Conservation (phyloP, 2,329 filamentous ascomycete species). For the Aspergillus unguis region DNA sequence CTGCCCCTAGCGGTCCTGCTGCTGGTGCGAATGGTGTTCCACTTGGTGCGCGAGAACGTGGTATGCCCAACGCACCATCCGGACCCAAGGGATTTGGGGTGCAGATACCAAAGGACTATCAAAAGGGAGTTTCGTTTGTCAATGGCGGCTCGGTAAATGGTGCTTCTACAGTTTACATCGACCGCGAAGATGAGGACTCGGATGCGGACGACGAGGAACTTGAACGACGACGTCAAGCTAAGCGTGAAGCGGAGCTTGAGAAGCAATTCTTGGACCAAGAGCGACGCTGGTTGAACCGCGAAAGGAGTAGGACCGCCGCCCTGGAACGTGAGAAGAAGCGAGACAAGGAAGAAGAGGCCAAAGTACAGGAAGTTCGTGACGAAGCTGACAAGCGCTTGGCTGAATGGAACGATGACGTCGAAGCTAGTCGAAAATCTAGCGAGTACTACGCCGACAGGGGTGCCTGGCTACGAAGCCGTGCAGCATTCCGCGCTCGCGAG, state of each 20-base stretch:
- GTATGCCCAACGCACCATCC: conserved; percentile 71
- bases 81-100: conserved; percentile 61
- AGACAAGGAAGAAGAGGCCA: conserved; percentile 70
- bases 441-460: conserved; percentile 86
- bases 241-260: conserved; percentile 71
- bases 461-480: conserved; percentile 79
- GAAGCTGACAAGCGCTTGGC: conserved; percentile 68
- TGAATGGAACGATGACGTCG: conserved; percentile 88
- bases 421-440: conserved; percentile 67
- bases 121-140: conserved; percentile 76
- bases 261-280: conserved; percentile 81
- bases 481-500: conserved; percentile 69
- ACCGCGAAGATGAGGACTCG: conserved; percentile 78
- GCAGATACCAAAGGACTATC: conserved; percentile 67
- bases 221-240: conserved; percentile 66
- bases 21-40: conserved; percentile 71
- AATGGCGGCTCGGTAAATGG: conserved; percentile 70
- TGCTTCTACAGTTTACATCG: conserved; percentile 48
- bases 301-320: conserved; percentile 77
- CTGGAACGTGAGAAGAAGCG: conserved; percentile 79
- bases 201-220: conserved; percentile 85
- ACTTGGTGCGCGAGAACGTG: conserved; percentile 65
- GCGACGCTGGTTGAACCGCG: conserved; percentile 84
- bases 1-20: conserved; percentile 60
- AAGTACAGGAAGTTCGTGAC: conserved; percentile 60